phyloP scores from a whole-genome alignment of 2,329 filamentous ascomycete species.

The Hypoxylon sp. region DNA sequence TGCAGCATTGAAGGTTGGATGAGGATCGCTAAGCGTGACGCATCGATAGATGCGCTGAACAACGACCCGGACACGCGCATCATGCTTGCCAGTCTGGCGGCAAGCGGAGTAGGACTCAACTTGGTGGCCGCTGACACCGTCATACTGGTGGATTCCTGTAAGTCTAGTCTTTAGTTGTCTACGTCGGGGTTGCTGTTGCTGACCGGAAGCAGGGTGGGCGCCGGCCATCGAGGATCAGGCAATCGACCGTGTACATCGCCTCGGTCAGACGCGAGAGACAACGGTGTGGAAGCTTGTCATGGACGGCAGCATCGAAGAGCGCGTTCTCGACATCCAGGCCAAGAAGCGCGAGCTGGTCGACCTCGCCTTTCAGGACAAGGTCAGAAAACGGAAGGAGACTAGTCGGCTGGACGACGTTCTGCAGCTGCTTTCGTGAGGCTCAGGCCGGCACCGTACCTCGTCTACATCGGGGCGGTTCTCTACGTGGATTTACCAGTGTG shows the following conservation, averaged over 20 bases:
- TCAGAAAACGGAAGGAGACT: conserved; percentile 56
- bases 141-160: conserved; percentile 79
- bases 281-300: conserved; percentile 84
- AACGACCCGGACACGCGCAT: conserved; percentile 73
- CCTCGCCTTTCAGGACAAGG: conserved; percentile 80
- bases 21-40: conserved; percentile 73
- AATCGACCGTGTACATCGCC: conserved; percentile 83
- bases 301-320: conserved; percentile 81
- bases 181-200: conserved; percentile 13
- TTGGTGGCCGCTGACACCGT: conserved; percentile 87
- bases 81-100: conserved; percentile 81
- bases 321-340: conserved; percentile 78
- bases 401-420: conserved; percentile 55
- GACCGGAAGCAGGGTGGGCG: conserved; percentile 71
- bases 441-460: too few species aligned
- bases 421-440: conserved; percentile 51
- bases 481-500: background rate
- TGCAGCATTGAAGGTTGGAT: conserved; percentile 84
- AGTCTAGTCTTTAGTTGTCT: conserved; percentile 35
- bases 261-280: conserved; percentile 81
- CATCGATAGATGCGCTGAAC: conserved; percentile 72
- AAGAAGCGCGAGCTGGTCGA: conserved; percentile 81
- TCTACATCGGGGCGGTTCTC: background rate
- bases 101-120: conserved; percentile 87
- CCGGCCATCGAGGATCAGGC: conserved; percentile 93